Percentiles rank a stretch among this genome's conserved stretches.
Evolutionary conservation across 1,139 yeast species (phyloP).

Genomic region (Geotrichum reessii): DNA sequence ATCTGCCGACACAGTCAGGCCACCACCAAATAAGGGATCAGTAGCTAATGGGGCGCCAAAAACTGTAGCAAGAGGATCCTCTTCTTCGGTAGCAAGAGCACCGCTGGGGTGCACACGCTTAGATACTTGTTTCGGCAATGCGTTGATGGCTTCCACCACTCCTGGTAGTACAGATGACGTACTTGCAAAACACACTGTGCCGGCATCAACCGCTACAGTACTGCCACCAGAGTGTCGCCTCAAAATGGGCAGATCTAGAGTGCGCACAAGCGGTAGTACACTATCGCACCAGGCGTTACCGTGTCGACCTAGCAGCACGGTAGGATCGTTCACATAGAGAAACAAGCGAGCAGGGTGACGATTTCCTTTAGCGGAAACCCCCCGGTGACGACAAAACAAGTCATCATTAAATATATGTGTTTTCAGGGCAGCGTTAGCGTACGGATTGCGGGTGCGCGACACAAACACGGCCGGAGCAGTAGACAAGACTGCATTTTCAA

Average conservation of each 20-base stretch:
- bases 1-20: neutral
- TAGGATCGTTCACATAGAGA: slow-evolving; percentile 70
- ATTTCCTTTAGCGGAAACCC: no score
- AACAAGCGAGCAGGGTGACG: slow-evolving; percentile 53
- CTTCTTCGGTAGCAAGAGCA: neutral
- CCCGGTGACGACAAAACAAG: slow-evolving; percentile 43
- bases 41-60: neutral
- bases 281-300: slow-evolving; percentile 92
- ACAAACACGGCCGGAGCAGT: slow-evolving; percentile 29
- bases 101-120: slow-evolving; percentile 1
- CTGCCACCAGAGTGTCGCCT: slow-evolving; percentile 92
- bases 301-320: slow-evolving; percentile 89
- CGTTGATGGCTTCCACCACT: slow-evolving; percentile 49
- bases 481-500: neutral
- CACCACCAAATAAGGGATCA: neutral
- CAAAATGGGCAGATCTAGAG: slow-evolving; percentile 56
- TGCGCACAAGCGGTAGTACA: slow-evolving; percentile 53
- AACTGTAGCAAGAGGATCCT: neutral
- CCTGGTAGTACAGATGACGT: slow-evolving; percentile 54
- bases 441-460: slow-evolving; percentile 57
- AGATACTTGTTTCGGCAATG: slow-evolving; percentile 19
- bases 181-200: slow-evolving; percentile 78
- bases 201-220: slow-evolving; percentile 90
- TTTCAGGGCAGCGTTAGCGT: slow-evolving; percentile 72
- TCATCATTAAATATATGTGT: slow-evolving; percentile 41